A percentile compares a stretch with the other conserved stretches of the same genome.
Evolutionary conservation across 208 protist genomes (phyloP).

Genomic region (Balamuthia mandrillaris): DNA sequence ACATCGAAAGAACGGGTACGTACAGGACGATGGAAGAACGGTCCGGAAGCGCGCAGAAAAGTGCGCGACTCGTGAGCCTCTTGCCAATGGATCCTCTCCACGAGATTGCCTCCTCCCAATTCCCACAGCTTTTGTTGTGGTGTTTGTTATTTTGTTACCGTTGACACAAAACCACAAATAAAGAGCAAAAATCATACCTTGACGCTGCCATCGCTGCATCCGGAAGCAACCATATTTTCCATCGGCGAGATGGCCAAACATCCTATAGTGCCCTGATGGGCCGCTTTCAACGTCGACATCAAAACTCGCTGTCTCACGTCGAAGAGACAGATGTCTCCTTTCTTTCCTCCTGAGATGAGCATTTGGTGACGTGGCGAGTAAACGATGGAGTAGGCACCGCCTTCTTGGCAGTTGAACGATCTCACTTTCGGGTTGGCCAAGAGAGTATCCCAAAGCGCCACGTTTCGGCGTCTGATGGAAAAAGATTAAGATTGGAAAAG

Average conservation of each 20-base stretch:
- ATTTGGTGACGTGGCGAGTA: slow-evolving; percentile 24
- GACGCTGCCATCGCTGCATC: background rate
- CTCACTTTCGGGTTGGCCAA: slow-evolving; percentile 9
- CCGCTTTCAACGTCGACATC: too few relatives aligned
- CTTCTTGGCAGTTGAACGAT: background rate
- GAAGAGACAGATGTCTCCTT: background rate
- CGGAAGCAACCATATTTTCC: too few relatives aligned
- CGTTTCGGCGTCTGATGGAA: slow-evolving; percentile 9
- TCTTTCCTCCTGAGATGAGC: slow-evolving; percentile 17
- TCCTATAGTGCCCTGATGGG: too few relatives aligned
- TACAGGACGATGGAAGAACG: slow-evolving; percentile 21
- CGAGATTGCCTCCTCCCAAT: too few relatives aligned
- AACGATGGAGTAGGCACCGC: slow-evolving; percentile 1
- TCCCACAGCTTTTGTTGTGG: too few relatives aligned
- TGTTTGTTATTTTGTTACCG: too few relatives aligned
- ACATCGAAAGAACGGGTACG: background rate
- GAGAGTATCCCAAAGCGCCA: slow-evolving; percentile 26
- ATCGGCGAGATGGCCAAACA: too few relatives aligned
- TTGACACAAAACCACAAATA: background rate
- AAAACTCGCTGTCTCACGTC: background rate
- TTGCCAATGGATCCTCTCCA: background rate
- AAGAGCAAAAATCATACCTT: background rate
- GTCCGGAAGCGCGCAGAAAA: slow-evolving; percentile 11
- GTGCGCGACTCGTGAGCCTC: slow-evolving; percentile 33
- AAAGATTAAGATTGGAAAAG: too few relatives aligned